Base-by-base conservation (phyloP, 495 filamentous ascomycete species). In the Neurospora cerealis region DNA sequence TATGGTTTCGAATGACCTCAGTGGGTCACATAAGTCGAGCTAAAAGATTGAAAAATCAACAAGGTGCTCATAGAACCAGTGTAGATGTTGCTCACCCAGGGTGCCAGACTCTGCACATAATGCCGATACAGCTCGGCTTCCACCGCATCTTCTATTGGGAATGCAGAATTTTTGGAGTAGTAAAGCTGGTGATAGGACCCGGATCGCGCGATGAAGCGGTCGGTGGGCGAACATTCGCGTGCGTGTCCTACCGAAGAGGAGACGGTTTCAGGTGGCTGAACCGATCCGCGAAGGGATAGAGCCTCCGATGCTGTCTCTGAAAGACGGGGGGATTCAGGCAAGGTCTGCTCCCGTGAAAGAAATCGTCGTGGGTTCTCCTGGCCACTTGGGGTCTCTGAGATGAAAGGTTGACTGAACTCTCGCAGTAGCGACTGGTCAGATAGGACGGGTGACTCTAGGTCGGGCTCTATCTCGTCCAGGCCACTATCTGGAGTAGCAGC, bases 1-100 rank as follows among this genome's bases (percentile, higher is more conserved):
- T 13, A 86, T 77, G 2, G 85, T 79, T 32, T 86, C 83, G 72
- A 90, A 90, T 74, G 87, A 87, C 70, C 83, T 83, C 46, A 79
- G 37, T 13, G 84, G 83, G 76, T 90, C 88, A 70, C 88, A 90
- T 21, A 89, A 81, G 74, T 90, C 88, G 62, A 89, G 83, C 88
- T 89, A 34, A 13, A 73, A 17, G 7, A 7, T 34, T 6, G 2
- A 9, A 34, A 28, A 3, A 19, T 66, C 6, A 66, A 66, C 28
- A 34, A 17, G 28, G 11, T 19, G 54, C 15, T 66, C 15, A 32
- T 66, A 28, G 6, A 34, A 4, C 13, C 24, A 36, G 5, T n/a
- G 17, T 11, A 62, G 32, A 66, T 15, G 74, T 37, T 32, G 70
- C 83, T 79, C 81, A 87, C 85, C 82, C 85, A 88, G 3, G 80